Conservation (phyloP, 2,329 filamentous ascomycete species). For the Verticillium dahliae region DNA sequence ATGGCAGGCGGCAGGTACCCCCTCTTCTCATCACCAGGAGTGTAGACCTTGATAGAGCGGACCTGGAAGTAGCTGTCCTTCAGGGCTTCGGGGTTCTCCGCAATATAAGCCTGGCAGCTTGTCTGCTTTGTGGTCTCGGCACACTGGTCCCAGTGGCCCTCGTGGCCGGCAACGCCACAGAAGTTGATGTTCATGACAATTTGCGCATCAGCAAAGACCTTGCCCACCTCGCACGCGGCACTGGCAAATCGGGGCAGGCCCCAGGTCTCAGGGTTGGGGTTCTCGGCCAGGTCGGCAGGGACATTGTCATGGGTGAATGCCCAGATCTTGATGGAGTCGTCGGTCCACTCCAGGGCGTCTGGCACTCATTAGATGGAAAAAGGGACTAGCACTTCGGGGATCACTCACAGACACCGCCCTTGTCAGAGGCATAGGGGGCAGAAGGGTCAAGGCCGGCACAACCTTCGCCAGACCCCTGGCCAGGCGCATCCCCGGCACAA, state of each 20-base stretch:
- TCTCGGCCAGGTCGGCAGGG: constrained; percentile 48
- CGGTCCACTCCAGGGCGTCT: constrained; percentile 55
- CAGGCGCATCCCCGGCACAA: constrained; percentile 30
- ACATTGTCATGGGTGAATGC: constrained; percentile 52
- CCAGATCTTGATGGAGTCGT: constrained; percentile 54
- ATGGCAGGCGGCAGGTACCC: background rate
- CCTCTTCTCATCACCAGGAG: constrained; percentile 13
- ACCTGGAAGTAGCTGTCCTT: constrained; percentile 38
- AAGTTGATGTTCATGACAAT: constrained; percentile 39
- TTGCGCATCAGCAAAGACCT: constrained; percentile 19
- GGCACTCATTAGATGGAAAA: constrained; percentile 16
- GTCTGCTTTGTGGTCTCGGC: constrained; percentile 12
- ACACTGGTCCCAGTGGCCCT: constrained; percentile 21
- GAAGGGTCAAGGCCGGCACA: constrained; percentile 31
- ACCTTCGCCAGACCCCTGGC: constrained; percentile 30
- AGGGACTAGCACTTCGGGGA: constrained; percentile 23
- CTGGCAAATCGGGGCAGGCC: constrained; percentile 18
- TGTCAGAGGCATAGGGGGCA: constrained; percentile 27
- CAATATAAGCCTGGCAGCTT: constrained; percentile 30
- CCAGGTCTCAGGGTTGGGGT: constrained; percentile 17
- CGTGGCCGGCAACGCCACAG: constrained; percentile 59
- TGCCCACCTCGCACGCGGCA: constrained; percentile 17
- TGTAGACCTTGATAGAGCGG: constrained; percentile 26
- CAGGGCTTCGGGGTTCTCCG: constrained; percentile 26
- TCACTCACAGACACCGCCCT: constrained; percentile 27